Evolutionary conservation across 495 filamentous ascomycete species (phyloP).

Genomic region (Aspergillus leporis): DNA sequence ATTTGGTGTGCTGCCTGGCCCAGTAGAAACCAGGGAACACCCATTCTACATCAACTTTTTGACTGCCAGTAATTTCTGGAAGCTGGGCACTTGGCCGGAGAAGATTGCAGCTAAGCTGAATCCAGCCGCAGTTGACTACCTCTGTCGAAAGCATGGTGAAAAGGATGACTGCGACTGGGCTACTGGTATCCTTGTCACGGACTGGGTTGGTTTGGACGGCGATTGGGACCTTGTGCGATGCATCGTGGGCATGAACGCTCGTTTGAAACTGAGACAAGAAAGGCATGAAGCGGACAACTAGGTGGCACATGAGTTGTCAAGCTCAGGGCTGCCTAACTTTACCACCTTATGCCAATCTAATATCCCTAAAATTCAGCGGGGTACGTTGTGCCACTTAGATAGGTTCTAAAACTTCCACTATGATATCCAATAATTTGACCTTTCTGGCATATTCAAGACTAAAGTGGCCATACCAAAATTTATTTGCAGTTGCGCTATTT

Average conservation of each 20-base stretch:
- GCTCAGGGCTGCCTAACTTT: no score
- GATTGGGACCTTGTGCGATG: constrained; percentile 93
- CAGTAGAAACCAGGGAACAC: constrained; percentile 37
- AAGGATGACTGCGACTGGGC: constrained; percentile 65
- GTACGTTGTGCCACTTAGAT: background rate
- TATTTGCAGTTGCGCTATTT: no score
- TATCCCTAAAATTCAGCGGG: background rate
- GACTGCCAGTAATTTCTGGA: constrained; percentile 91
- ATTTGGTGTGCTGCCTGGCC: constrained; percentile 35
- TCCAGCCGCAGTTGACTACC: constrained; percentile 77
- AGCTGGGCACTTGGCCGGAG: constrained; percentile 87
- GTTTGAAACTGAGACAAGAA: constrained; percentile 55
- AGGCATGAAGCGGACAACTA: constrained; percentile 5
- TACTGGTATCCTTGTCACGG: constrained; percentile 90
- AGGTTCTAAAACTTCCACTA: no score
- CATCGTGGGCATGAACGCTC: constrained; percentile 89
- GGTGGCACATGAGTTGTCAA: no score
- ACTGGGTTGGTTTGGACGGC: constrained; percentile 86
- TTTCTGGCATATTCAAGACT: no score
- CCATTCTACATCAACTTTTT: constrained; percentile 92
- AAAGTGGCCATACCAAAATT: no score
- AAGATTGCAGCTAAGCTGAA: constrained; percentile 90
- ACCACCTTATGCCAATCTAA: no score
- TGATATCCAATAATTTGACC: no score
- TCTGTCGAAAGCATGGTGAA: constrained; percentile 67